Conservation (phyloP, 176 grass and related monocot species). For the Oryza coarctata region DNA sequence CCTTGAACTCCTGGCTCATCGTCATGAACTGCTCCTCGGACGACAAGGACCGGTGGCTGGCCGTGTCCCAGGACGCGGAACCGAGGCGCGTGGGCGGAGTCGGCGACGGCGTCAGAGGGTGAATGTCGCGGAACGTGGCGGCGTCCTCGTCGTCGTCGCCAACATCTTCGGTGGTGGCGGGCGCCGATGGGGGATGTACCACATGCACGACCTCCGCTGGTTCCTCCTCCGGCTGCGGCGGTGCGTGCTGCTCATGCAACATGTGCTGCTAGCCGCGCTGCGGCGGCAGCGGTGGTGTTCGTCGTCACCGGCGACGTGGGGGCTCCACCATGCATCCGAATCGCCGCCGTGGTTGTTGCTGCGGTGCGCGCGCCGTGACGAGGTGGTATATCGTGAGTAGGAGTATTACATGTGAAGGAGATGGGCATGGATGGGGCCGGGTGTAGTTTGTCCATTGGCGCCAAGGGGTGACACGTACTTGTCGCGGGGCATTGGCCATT, state of each 20-base stretch:
- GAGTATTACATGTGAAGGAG: neutral
- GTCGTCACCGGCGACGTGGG: slow-evolving; percentile 9
- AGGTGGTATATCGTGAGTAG: neutral
- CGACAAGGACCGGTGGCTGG: slow-evolving; percentile 58
- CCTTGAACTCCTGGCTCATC: slow-evolving; percentile 76
- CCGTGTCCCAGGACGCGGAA: slow-evolving; percentile 48
- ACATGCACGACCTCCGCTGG: neutral
- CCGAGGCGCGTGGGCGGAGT: slow-evolving; percentile 36
- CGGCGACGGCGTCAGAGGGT: slow-evolving; percentile 18
- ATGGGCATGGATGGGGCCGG: neutral
- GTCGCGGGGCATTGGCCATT: slow-evolving; percentile 1
- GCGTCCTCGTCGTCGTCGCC: neutral
- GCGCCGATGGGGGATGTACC: neutral
- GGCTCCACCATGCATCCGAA: slow-evolving; percentile 29
- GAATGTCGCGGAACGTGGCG: slow-evolving; percentile 79
- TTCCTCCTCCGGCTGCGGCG: neutral
- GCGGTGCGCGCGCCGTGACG: neutral
- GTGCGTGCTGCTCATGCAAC: slow-evolving; percentile 57
- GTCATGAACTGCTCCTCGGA: slow-evolving; percentile 66
- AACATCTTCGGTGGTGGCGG: neutral
- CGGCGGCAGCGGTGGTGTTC: slow-evolving; percentile 18
- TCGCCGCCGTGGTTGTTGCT: neutral
- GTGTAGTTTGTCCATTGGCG: slow-evolving; percentile 32
- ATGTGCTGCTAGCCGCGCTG: slow-evolving; percentile 37
- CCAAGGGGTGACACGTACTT: slow-evolving; percentile 38